Base-by-base conservation (phyloP, 257 asterid species). In the Forsythia viridissima region DNA sequence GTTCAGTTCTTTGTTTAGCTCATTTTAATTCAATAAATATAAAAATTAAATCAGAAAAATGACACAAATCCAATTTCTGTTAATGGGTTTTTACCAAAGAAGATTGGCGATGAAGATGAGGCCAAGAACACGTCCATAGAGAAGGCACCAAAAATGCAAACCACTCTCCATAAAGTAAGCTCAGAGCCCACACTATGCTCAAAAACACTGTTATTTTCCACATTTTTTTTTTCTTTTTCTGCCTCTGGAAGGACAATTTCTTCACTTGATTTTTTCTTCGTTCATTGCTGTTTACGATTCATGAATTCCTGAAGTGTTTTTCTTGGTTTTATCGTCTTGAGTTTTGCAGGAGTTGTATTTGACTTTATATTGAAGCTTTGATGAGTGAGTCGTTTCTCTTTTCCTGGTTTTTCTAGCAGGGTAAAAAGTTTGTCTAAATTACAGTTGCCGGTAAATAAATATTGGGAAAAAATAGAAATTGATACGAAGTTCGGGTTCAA, bases 101-200 rank as follows among this genome's bases (percentile, higher is more conserved):
- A 20, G 90, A 74, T 5, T 77, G 73, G 74, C 75, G 85, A 68
- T 77, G 89, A 71, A 85, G 89, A 76, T 86, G 97, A 75, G 99
- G 97, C 99, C 98, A 95, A 76, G 97, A 89, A 84, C 99, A 95
- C 8, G 91, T 74, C 92, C 85, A 87, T 3, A 81, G 72, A 41
- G 91, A 87, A 63, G 98, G 98, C 70, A 89, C 71, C 92, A 93
- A 86, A 86, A 88, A 95, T 1, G 98, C 87, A 69, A 93, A 86
- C 98, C 97, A 92, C 86, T 95, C 99, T 18, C 98, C 99, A 59
- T 92, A 95, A 9, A 95, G 90, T 36, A 95, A 88, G 79, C 81
- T 93, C 24, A 90, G 43, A 41, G 89, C 95, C 99, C 99, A 95
- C 10, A 90, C 72, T 5, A 90, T 6, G 90, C 89, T 81, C 44